These are phyloP conservation scores for Ascochyta koolunga DNA, from an alignment of 2,329 filamentous ascomycete species.

Conservation along the genomic window DNA sequence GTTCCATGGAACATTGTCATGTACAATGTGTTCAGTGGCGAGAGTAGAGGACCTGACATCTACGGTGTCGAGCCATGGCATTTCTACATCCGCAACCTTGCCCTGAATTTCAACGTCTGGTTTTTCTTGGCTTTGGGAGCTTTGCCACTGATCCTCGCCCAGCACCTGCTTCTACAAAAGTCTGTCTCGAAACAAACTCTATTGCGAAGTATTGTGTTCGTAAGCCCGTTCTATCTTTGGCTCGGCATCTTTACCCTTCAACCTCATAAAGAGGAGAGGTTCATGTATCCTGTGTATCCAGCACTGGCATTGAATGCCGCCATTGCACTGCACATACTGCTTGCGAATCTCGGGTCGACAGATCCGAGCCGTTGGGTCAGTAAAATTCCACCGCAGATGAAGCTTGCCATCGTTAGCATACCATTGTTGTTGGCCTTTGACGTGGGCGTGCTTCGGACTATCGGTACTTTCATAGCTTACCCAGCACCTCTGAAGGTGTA, in stretches of 20 bases:
- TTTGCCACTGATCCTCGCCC: constrained; percentile 75
- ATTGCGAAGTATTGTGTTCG: constrained; percentile 76
- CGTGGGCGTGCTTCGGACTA: constrained; percentile 72
- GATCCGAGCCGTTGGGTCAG: constrained; percentile 70
- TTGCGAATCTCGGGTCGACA: constrained; percentile 74
- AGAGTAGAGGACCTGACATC: constrained; percentile 80
- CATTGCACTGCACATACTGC: constrained; percentile 78
- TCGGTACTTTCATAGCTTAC: constrained; percentile 82
- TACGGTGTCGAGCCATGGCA: constrained; percentile 97
- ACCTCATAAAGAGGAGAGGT: constrained; percentile 96
- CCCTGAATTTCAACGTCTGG: constrained; percentile 96
- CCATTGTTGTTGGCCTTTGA: constrained; percentile 69
- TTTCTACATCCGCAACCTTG: constrained; percentile 90
- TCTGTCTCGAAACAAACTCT: constrained; percentile 70
- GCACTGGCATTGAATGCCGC: constrained; percentile 89
- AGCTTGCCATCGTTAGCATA: constrained; percentile 66
- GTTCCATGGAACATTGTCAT: constrained; percentile 92
- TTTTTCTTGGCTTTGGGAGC: constrained; percentile 78
- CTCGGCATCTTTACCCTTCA: constrained; percentile 88
- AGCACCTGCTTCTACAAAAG: constrained; percentile 69
- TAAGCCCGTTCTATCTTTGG: constrained; percentile 93
- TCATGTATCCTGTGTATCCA: constrained; percentile 97
- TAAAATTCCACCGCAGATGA: constrained; percentile 76
- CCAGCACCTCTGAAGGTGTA: constrained; percentile 79
- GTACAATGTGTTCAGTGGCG: constrained; percentile 90